Evolutionary conservation across 345 rosid genomes (phyloP), one percentile per base, ranked within the genome.

Genomic region (Euphorbia pulcherrima): DNA sequence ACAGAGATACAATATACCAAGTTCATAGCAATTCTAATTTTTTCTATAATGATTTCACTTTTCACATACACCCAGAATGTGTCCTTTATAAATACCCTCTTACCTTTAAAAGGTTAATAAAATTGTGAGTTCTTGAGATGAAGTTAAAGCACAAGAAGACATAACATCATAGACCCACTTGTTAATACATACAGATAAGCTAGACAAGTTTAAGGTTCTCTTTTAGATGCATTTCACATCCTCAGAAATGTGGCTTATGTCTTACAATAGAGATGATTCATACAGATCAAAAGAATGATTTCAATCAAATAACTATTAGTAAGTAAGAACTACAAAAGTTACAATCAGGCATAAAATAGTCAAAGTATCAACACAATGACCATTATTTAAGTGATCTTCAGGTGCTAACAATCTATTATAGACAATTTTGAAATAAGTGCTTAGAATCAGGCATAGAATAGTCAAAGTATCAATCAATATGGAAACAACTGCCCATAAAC

Each of bases 201-300:
- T 97, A 46, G 97, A 91, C 97, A 89, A 82, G 84, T 87, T 94
- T 79, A 94, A 74, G 63, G 97, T 91, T 4, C 93, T 94, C 81
- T 91, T 91, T 68, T 89, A 94, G 85, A 94, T 85, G 72, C 92
- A 84, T 72, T 82, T 85, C 47, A 90, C 87, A 76, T 83, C 97
- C 80, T 92, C 99, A 71, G 91, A 97, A 52, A 94, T 91, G 83
- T 91, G 99, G 71, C 97, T 83, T 41, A 91, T 77, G 75, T 94
- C 96, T 75, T 94, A 96, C 75, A 94, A 75, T 46, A 90, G 93
- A 72, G 99, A 94, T 23, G 89, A 84, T 83, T 85, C 97, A 80
- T 94, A 97, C 75, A 94, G 97, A 77, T 97, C 88, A 73, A n/a
- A n/a, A n/a, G n/a, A n/a, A n/a, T n/a, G n/a, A n/a, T n/a, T n/a